Conservation (phyloP, 2,329 filamentous ascomycete genomes). For the Pseudonectria foliicola region DNA sequence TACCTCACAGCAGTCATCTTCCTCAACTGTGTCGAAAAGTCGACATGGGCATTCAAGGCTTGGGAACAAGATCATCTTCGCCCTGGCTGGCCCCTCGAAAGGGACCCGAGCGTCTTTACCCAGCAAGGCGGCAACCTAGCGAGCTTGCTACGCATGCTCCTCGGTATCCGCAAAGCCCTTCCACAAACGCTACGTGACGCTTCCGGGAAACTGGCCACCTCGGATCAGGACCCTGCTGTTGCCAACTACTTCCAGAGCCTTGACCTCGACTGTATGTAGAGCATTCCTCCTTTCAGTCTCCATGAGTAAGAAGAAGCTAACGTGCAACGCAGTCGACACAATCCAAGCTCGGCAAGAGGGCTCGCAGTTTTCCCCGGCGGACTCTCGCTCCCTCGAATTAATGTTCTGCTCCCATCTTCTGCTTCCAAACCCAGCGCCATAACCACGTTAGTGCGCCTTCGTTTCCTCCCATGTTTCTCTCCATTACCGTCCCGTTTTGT, state of each 20-base stretch:
- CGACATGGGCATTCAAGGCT: constrained; percentile 61
- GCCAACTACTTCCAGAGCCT: constrained; percentile 48
- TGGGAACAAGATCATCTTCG: constrained; percentile 58
- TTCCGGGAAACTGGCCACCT: constrained; percentile 42
- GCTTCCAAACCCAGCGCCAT: constrained; percentile 27
- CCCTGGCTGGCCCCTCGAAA: constrained; percentile 54
- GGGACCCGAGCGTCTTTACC: constrained; percentile 48
- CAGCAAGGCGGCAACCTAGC: constrained; percentile 53
- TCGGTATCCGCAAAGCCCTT: constrained; percentile 52
- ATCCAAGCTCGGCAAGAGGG: constrained; percentile 40
- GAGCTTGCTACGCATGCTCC: constrained; percentile 52
- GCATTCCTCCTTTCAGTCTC: background rate
- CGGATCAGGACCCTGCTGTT: constrained; percentile 39
- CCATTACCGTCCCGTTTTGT: background rate
- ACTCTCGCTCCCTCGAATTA: constrained; percentile 44
- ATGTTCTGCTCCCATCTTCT: constrained; percentile 43
- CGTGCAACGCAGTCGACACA: constrained; percentile 21
- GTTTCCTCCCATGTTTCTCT: background rate
- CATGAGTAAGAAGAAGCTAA: constrained; percentile 1
- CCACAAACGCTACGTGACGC: constrained; percentile 43
- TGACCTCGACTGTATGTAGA: constrained; percentile 48
- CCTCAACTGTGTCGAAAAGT: constrained; percentile 60
- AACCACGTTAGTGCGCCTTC: background rate
- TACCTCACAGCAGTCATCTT: constrained; percentile 56
- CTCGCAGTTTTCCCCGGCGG: constrained; percentile 42